Conservation (phyloP, 768 basidiomycete species). For the Naganishia vishniacii region DNA sequence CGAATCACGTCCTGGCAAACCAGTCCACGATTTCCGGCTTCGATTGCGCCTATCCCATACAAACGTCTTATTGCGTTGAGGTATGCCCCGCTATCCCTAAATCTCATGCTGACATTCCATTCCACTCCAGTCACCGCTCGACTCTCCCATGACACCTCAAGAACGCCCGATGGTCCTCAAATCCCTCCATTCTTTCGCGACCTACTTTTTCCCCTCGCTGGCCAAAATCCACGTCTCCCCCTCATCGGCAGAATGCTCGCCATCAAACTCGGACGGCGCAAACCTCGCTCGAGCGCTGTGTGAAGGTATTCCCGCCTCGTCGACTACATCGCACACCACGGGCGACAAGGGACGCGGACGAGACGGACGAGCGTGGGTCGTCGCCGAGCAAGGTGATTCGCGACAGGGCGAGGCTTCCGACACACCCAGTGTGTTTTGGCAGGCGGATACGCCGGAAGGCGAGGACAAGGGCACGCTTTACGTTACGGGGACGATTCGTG, state of each 20-base stretch:
- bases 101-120: no score
- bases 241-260: constrained; percentile 8
- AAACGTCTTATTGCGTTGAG: no score
- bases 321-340: constrained; percentile 50
- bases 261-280: constrained; percentile 58
- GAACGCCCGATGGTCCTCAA: constrained; percentile 65
- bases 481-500: constrained; percentile 81
- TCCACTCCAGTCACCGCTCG: constrained; percentile 34
- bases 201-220: constrained; percentile 86
- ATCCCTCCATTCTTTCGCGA: constrained; percentile 86
- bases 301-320: constrained; percentile 73
- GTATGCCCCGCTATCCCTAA: no score
- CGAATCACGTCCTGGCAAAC: no score
- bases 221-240: constrained; percentile 57
- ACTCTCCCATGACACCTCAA: constrained; percentile 52
- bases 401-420: constrained; percentile 8
- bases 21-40: no score
- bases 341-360: constrained; percentile 42
- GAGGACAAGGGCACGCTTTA: constrained; percentile 60
- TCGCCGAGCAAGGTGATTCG: constrained; percentile 55
- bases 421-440: constrained; percentile 19
- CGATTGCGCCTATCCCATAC: no score
- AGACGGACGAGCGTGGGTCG: constrained; percentile 68
- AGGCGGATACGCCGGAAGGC: constrained; percentile 28
- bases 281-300: constrained; percentile 71